Base-by-base conservation (phyloP, 148 eudicot species). In the Amaranthus hypochondriacus region DNA sequence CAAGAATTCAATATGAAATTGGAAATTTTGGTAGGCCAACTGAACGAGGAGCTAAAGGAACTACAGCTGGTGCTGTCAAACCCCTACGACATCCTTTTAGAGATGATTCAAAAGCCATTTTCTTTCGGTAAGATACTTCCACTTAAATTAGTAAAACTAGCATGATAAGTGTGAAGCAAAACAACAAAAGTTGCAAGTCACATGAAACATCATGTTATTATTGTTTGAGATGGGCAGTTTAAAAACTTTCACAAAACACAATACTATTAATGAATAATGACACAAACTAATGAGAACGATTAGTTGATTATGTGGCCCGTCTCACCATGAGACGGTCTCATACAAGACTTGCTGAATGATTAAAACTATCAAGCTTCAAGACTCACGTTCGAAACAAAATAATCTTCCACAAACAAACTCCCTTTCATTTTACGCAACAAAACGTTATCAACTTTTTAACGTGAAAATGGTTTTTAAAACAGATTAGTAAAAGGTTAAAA, bases 31-130 rank as follows among this genome's bases (percentile, higher is more conserved):
- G 85, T 83, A 53, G 76, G 49, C 52, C 60, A 15, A 48, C 80
- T 87, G 50, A 90, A 85, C 73, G 64, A 73, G 13, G 89, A 84
- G 74, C 82, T 85, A 28, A 51, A 67, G 6, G 84, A 86, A 13
- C 58, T 87, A 71, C 81, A 78, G 53, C 47, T 90, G 79, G 90
- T 87, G 65, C 80, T 87, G 73, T 78, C 91, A 6, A 80, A 90
- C 78, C 84, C 87, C 4, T 89, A 90, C 59, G 75, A 78, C n/a
- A 42, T 86, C 73, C 75, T 88, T 42, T 70, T 69, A 49, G 70
- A 83, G 55, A 87, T 88, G 82, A 84, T 90, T 73, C 78, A 78
- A 60, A 81, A 83, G 69, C 92, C 90, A 48, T 62, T 66, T 18
- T 58, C 73, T 74, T 90, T 82, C 67, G 92, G 96, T 90, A 82